Evolutionary conservation across 495 filamentous ascomycete genomes (phyloP), one percentile per base, ranked within the genome.

Genomic region (Penicillium bovifimosum): DNA sequence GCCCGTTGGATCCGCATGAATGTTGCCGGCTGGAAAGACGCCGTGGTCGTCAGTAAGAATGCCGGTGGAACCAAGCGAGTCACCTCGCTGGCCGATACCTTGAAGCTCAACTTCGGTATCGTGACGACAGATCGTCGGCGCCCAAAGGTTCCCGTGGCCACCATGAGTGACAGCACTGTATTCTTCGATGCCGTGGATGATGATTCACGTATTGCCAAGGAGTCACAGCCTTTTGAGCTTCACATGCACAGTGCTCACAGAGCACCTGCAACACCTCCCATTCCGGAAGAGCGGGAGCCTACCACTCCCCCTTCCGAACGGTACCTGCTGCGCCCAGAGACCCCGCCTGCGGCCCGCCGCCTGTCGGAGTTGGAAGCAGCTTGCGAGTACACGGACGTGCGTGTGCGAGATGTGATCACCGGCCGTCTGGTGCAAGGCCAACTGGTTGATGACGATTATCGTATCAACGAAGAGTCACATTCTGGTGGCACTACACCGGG

Each of bases 11-110:
- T 97, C 63, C 81, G 84, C 52, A 80, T 86, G 69, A 92, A 96
- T 61, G 86, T 98, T 16, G 73, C 79, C 13, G 80, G 86, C 45
- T 98, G 93, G 93, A 83, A 76, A 49, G 87, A 95, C 47, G 92
- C 89, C 3, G 93, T 98, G 5, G 90, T 96, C 13, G 93, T 98
- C 48, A 96, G 91, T 66, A 98, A 98, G 78, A 98, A 98, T 65
- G 86, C 93, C 5, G 93, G 93, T 18, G 93, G 93, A 43, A 96
- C 95, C 29, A 98, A 98, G 73, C 75, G 93, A 36, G 95, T 97
- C 24, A 97, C 95, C n/a, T 95, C 90, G 10, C 76, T 98, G 29
- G 93, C 93, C 52, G 93, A 98, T 73, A 91, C 90, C 3, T 72
- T 98, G 57, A 96, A 97, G 75, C 80, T 98, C 58, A 96, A 91